Percentiles rank a stretch among this genome's conserved stretches.
These are phyloP conservation scores for Nannizziopsis arthrosporioides DNA, from an alignment of 2,329 filamentous ascomycete genomes.

Conservation along the genomic window DNA sequence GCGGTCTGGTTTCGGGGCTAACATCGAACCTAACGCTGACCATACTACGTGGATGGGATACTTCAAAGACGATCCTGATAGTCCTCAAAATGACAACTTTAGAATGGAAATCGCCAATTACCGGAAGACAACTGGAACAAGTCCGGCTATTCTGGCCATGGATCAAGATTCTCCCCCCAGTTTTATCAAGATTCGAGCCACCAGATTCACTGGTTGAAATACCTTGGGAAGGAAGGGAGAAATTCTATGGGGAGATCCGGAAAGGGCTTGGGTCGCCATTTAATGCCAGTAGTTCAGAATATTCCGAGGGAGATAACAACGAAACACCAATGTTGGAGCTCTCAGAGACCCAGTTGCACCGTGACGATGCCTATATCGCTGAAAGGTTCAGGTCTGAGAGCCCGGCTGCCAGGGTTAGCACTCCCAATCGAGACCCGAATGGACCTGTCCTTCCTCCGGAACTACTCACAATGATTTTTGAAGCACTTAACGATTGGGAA, in stretches of 20 bases:
- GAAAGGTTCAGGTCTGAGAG: conserved; percentile 30
- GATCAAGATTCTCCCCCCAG: conserved; percentile 68
- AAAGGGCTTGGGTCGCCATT: conserved; percentile 21
- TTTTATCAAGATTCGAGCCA: conserved; percentile 67
- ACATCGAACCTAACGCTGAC: conserved; percentile 71
- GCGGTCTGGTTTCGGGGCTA: conserved; percentile 76
- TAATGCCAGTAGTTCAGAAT: background rate
- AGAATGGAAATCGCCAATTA: conserved; percentile 86
- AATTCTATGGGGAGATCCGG: conserved; percentile 25
- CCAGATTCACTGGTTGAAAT: conserved; percentile 39
- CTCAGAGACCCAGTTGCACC: background rate
- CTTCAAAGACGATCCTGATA: conserved; percentile 70
- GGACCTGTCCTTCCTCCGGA: conserved; percentile 56
- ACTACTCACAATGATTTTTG: conserved; percentile 79
- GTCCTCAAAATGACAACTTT: conserved; percentile 79
- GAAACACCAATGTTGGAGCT: conserved; percentile 16
- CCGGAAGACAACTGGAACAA: conserved; percentile 75
- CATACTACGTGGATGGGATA: conserved; percentile 74
- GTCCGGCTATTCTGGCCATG: conserved; percentile 75
- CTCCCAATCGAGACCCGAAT: background rate
- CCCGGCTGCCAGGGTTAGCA: background rate
- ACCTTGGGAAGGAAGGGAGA: conserved; percentile 40
- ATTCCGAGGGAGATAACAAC: conserved; percentile 14
- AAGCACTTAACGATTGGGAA: conserved; percentile 77
- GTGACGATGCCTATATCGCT: background rate